Conservation (phyloP, 306 rosid genomes). For the Cicer chorassanicum region DNA sequence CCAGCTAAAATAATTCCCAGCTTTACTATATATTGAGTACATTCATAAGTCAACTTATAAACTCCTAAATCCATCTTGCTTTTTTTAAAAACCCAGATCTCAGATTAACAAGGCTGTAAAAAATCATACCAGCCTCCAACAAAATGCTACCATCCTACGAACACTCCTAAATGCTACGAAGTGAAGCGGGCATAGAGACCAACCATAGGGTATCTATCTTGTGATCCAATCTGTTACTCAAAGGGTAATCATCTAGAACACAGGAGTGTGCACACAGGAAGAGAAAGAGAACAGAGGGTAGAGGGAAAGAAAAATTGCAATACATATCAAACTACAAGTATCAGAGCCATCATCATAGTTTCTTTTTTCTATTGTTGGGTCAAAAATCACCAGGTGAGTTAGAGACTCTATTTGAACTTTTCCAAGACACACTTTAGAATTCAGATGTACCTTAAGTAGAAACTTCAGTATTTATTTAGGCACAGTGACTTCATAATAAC, state of each 20-base stretch:
- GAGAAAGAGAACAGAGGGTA: neutral
- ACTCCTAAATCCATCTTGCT: neutral
- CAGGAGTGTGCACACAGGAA: neutral
- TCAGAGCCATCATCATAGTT: neutral
- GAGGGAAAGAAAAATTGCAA: neutral
- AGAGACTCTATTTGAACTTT: slow-evolving; percentile 10
- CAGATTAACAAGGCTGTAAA: neutral
- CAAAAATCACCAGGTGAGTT: neutral
- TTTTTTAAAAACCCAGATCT: neutral
- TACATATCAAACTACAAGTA: neutral
- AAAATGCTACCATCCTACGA: neutral
- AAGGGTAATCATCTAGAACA: slow-evolving; percentile 4
- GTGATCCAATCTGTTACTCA: neutral
- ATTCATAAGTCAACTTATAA: neutral
- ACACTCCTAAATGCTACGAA: neutral
- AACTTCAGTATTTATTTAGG: neutral
- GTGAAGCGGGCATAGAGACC: neutral
- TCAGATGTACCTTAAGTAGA: neutral
- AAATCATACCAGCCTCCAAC: neutral
- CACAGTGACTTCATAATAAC: neutral
- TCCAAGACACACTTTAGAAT: neutral
- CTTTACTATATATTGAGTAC: neutral
- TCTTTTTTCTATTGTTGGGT: neutral
- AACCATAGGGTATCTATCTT: neutral
- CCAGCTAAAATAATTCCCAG: neutral